These are phyloP conservation scores for Kwoniella dejecticola DNA, from an alignment of 768 basidiomycete genomes.

Conservation along the genomic window DNA sequence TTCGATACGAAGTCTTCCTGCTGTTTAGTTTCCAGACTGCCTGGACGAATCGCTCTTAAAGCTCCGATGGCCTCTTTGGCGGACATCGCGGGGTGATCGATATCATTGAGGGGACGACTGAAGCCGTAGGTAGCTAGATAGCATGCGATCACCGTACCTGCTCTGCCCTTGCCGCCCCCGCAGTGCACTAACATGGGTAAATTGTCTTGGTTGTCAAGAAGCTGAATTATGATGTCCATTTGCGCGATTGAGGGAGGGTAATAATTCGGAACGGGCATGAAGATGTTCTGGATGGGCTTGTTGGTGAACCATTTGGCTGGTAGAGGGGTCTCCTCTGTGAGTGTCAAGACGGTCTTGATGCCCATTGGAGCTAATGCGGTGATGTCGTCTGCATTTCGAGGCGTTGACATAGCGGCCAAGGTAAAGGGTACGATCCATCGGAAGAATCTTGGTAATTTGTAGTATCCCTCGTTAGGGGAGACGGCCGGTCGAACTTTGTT, in stretches of 20 bases:
- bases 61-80: background rate
- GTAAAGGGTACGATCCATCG: background rate
- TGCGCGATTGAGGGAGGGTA: background rate
- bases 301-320: background rate
- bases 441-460: background rate
- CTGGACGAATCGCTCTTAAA: background rate
- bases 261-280: background rate
- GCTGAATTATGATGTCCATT: background rate
- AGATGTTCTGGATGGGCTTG: background rate
- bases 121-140: constrained; percentile 1
- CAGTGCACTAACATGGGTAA: background rate
- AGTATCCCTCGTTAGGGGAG: background rate
- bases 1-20: background rate
- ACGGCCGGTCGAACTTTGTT: background rate
- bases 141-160: background rate
- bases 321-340: background rate
- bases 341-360: background rate
- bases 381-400: background rate
- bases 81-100: background rate
- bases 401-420: background rate
- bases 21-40: background rate
- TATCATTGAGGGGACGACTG: background rate
- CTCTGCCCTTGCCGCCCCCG: background rate
- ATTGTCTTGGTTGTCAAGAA: background rate
- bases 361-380: background rate